Percentiles rank a stretch among this genome's conserved stretches.
Evolutionary conservation across 345 rosid genomes (phyloP).

Genomic region (Salix koriyanagi): DNA sequence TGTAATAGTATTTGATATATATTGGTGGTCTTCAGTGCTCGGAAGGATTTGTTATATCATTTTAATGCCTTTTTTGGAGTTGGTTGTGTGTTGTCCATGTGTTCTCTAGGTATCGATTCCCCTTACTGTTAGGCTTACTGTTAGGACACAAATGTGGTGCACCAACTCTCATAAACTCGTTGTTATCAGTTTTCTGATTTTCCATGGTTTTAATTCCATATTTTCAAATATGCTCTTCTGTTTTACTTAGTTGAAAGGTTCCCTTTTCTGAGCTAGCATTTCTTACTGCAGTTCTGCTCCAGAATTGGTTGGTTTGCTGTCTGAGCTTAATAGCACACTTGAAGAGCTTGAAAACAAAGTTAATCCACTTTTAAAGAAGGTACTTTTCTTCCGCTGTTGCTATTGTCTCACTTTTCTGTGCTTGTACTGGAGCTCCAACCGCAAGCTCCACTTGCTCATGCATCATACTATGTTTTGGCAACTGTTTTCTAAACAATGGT

Average conservation of each 20-base stretch:
- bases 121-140: too few relatives aligned
- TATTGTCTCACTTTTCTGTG: background rate
- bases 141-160: too few relatives aligned
- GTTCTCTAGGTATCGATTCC: too few relatives aligned
- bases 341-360: slow-evolving; percentile 67
- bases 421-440: background rate
- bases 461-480: background rate
- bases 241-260: too few relatives aligned
- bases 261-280: background rate
- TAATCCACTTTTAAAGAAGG: slow-evolving; percentile 68
- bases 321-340: slow-evolving; percentile 67
- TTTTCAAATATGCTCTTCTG: too few relatives aligned
- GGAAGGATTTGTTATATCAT: background rate
- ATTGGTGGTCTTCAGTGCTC: background rate
- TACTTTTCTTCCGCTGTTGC: slow-evolving; percentile 18
- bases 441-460: background rate
- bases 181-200: too few relatives aligned
- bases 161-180: too few relatives aligned
- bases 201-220: too few relatives aligned
- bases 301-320: slow-evolving; percentile 76
- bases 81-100: background rate
- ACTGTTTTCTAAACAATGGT: background rate
- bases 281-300: slow-evolving; percentile 73
- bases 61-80: background rate
- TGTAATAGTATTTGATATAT: background rate